Conservation (phyloP, 768 basidiomycete species). For the Tremella mesenterica region DNA sequence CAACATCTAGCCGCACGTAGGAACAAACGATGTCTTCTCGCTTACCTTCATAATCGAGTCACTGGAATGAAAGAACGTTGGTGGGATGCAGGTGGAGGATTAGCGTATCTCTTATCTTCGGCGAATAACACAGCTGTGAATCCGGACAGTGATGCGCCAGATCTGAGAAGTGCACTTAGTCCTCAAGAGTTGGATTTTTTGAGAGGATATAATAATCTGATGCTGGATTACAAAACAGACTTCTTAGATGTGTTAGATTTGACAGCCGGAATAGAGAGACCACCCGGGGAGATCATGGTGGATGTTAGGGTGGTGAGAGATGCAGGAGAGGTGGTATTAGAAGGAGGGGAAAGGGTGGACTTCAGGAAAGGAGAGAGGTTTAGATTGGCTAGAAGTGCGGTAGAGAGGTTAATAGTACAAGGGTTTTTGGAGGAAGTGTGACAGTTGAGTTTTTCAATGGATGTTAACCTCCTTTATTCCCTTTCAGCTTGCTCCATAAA, state of each 20-base stretch:
- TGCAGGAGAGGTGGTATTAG: constrained; percentile 85
- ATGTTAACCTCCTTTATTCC: too few relatives aligned
- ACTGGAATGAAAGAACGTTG: constrained; percentile 77
- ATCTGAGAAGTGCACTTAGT: constrained; percentile 35
- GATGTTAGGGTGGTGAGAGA: constrained; percentile 77
- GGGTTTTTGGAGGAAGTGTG: constrained; percentile 81
- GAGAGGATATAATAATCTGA: constrained; percentile 65
- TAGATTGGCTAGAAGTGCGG: constrained; percentile 75
- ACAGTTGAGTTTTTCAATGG: too few relatives aligned
- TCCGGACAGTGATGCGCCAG: constrained; percentile 22
- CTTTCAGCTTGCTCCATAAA: too few relatives aligned
- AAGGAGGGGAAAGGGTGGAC: constrained; percentile 68
- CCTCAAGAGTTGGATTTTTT: constrained; percentile 63
- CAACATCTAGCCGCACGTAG: constrained; percentile 80
- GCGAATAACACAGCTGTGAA: constrained; percentile 7
- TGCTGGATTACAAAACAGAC: constrained; percentile 75
- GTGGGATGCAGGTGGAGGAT: constrained; percentile 70
- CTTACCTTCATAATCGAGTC: constrained; percentile 80
- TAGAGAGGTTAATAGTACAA: constrained; percentile 89
- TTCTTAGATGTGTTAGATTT: constrained; percentile 75
- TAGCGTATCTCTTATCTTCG: constrained; percentile 62
- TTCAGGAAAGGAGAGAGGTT: constrained; percentile 84
- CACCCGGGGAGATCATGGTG: constrained; percentile 83
- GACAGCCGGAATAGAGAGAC: constrained; percentile 64
- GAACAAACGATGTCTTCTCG: constrained; percentile 92